Percentiles rank a stretch among this genome's conserved stretches.
Evolutionary conservation across 179 eudicot species (phyloP).

Genomic region (Sideroxylon spinosum): DNA sequence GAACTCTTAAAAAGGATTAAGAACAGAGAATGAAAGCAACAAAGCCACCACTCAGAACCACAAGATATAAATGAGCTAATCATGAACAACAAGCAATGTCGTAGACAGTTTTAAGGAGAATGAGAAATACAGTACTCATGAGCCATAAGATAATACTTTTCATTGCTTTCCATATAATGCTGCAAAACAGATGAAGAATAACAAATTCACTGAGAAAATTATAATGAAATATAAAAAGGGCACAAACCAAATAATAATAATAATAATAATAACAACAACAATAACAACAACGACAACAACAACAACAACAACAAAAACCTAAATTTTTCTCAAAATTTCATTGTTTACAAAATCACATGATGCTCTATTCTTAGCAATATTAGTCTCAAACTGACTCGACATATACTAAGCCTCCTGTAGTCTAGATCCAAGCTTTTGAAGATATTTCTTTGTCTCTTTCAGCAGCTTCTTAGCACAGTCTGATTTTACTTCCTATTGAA

Average conservation of each 20-base stretch:
- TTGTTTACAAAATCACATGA: constrained; percentile 41
- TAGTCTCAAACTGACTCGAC: constrained; percentile 52
- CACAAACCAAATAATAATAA: too few relatives aligned
- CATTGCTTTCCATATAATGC: constrained; percentile 99
- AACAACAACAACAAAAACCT: constrained; percentile 36
- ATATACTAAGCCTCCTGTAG: constrained; percentile 70
- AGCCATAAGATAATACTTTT: constrained; percentile 96
- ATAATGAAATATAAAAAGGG: not conserved
- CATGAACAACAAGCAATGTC: too few relatives aligned
- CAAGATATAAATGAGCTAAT: too few relatives aligned
- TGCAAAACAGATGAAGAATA: constrained; percentile 36
- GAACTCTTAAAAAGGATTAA: too few relatives aligned
- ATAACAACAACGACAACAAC: constrained; percentile 13
- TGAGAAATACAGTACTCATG: constrained; percentile 52
- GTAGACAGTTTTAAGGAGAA: too few relatives aligned
- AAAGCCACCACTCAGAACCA: too few relatives aligned
- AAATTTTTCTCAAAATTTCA: too few relatives aligned
- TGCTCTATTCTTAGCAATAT: constrained; percentile 51
- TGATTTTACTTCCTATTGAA: constrained; percentile 81
- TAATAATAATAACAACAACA: constrained; percentile 30
- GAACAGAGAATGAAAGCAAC: too few relatives aligned
- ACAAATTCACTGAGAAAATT: constrained; percentile 14
- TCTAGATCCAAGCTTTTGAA: constrained; percentile 86
- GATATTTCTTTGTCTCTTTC: constrained; percentile 95
- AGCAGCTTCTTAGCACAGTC: constrained; percentile 90